Base-by-base conservation (phyloP, 208 protist genomes). In the Eutreptiella sp. region DNA sequence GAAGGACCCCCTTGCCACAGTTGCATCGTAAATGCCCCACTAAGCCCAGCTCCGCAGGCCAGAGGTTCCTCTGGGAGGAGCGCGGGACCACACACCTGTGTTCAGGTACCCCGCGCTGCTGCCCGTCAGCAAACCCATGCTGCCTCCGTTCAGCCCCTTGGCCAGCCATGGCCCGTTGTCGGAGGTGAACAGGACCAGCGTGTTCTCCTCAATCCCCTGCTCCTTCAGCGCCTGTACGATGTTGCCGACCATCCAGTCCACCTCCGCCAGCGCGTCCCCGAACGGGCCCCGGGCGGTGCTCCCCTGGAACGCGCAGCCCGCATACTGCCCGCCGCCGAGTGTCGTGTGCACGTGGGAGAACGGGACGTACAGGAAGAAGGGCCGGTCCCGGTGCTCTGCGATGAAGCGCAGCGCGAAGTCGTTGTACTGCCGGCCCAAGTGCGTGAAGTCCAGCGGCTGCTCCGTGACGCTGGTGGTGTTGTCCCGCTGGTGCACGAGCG, bases 101-200 rank as follows among this genome's bases (percentile, higher is more conserved):
- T n/a, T n/a, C n/a, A n/a, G n/a, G n/a, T n/a, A n/a, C n/a, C n/a
- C n/a, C n/a, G n/a, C n/a, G n/a, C n/a, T n/a, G n/a, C n/a, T n/a
- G n/a, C n/a, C n/a, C n/a, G n/a, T n/a, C 23, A 65, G 26, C 1
- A 38, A 38, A 4, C 63, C 63, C 14, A 2, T 4, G 5, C 26
- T 7, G 27, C 63, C 63, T 14, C 63, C 63, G 7, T 7, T 5
- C 9, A 7, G 1, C 27, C 19, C 24, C 29, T 43, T 19, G 19
- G 24, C 29, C 14, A 39, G 5, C 39, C 48, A 68, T n/a, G 63
- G 53, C n/a, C 63, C 63, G 63, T 68, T 68, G 55, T 68, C 63
- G 1, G 14, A n/a, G 3, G 46, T 38, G 39, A 68, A 63, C 23
- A 65, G 28, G 19, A 68, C 53, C 23, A 63, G 24, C 43, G 63